Percentiles rank a stretch among this genome's conserved stretches.
These are phyloP conservation scores for Strigomonas culicis DNA, from an alignment of 208 protist genomes.

Conservation along the genomic window DNA sequence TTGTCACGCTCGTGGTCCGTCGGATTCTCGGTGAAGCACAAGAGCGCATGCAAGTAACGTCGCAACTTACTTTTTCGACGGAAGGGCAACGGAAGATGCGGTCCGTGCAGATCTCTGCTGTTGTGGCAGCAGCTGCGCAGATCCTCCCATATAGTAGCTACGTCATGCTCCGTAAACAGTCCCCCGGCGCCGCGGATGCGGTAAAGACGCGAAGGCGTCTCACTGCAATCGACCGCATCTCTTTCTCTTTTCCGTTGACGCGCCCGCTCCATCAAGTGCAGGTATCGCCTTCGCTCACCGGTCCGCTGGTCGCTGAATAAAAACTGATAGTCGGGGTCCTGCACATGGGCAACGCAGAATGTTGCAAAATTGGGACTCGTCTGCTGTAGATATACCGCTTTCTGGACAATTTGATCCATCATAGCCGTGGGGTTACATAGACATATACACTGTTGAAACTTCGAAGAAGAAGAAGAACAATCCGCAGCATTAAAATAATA, in stretches of 20 bases:
- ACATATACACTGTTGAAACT: neutral
- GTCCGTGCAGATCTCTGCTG: too few relatives aligned
- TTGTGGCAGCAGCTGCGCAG: too few relatives aligned
- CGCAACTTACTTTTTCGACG: too few relatives aligned
- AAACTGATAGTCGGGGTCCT: neutral
- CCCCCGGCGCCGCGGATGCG: neutral
- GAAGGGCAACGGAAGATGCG: too few relatives aligned
- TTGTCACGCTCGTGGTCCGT: too few relatives aligned
- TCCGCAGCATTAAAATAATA: neutral
- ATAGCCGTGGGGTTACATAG: neutral
- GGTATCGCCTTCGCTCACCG: neutral
- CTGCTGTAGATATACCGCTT: neutral
- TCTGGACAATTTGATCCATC: neutral
- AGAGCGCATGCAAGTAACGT: too few relatives aligned
- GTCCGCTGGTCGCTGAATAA: neutral
- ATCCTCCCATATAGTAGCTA: too few relatives aligned
- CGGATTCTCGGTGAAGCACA: too few relatives aligned
- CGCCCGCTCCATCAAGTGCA: neutral
- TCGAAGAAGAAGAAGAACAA: neutral
- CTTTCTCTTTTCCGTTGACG: neutral
- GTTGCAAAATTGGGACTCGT: slow-evolving; percentile 1
- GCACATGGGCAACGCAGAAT: neutral
- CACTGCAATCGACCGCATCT: slow-evolving; percentile 32
- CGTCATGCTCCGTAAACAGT: too few relatives aligned
- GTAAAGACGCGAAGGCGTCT: slow-evolving; percentile 27